phyloP scores from a whole-genome alignment of 2,329 filamentous ascomycete genomes.

The Massarina eburnea region DNA sequence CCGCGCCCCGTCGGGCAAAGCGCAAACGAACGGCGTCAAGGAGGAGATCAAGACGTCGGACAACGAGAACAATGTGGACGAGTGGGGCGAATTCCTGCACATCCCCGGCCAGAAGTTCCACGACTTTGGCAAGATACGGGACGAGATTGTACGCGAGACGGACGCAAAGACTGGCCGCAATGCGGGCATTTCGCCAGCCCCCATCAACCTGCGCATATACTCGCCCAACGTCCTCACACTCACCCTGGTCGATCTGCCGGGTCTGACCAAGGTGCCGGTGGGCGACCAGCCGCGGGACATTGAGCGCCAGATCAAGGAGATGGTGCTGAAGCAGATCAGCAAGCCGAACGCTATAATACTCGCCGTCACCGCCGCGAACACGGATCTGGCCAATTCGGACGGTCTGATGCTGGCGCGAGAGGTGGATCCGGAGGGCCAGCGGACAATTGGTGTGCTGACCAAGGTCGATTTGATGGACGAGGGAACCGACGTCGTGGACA shows the following conservation, averaged over 20 bases:
- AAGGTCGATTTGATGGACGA: constrained; percentile 99
- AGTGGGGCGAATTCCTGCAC: constrained; percentile 99
- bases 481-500: constrained; percentile 97
- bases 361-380: constrained; percentile 94
- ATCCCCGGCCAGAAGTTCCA: constrained; percentile 96
- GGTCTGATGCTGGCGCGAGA: constrained; percentile 94
- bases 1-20: constrained; percentile 61
- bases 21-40: constrained; percentile 70
- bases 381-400: constrained; percentile 97
- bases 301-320: constrained; percentile 92
- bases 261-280: constrained; percentile 93
- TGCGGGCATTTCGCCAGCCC: constrained; percentile 91
- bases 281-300: constrained; percentile 97
- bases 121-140: constrained; percentile 97
- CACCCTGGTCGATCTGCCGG: constrained; percentile 93
- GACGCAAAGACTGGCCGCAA: constrained; percentile 96
- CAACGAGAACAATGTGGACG: constrained; percentile 85
- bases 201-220: constrained; percentile 98
- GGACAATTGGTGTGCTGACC: constrained; percentile 96
- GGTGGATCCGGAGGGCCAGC: constrained; percentile 94
- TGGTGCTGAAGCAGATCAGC: constrained; percentile 98
- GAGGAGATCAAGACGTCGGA: constrained; percentile 70
- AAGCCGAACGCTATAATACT: constrained; percentile 98
- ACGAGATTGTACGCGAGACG: constrained; percentile 96
- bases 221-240: constrained; percentile 97